Percentiles rank a stretch among this genome's conserved stretches.
Evolutionary conservation across 306 rosid genomes (phyloP).

Genomic region (Oxytropis ochrocephala): DNA sequence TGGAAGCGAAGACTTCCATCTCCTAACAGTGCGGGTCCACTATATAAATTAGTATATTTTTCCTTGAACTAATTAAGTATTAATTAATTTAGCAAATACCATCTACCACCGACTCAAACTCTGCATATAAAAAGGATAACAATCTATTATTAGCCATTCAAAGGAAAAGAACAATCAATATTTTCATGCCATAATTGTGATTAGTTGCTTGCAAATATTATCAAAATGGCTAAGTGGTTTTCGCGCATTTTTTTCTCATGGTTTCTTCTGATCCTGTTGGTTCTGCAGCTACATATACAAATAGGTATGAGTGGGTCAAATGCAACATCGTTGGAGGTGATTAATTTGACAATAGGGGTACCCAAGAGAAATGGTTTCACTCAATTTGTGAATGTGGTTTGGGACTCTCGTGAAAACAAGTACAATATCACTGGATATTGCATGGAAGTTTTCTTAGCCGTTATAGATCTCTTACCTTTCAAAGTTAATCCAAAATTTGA

Average conservation of each 20-base stretch:
- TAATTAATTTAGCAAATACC: background rate
- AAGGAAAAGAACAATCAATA: too few species aligned
- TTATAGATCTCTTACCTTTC: too few species aligned
- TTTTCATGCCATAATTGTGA: background rate
- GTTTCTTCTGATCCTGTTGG: background rate
- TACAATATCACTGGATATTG: too few species aligned
- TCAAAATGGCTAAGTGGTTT: background rate
- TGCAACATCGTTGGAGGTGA: too few species aligned
- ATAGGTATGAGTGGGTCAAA: background rate
- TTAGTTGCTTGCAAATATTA: too few species aligned
- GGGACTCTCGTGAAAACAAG: background rate
- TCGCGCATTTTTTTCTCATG: background rate
- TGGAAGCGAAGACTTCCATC: too few species aligned
- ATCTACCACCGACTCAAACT: background rate
- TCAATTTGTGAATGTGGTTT: conserved; percentile 11
- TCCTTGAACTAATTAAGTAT: background rate
- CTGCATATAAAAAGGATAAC: background rate
- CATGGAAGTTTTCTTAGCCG: too few species aligned
- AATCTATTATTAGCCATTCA: background rate
- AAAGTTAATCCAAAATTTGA: too few species aligned
- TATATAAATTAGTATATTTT: too few species aligned
- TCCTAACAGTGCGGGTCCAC: too few species aligned
- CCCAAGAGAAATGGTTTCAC: conserved; percentile 28
- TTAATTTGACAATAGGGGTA: conserved; percentile 19
- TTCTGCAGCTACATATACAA: background rate